A percentile compares a stretch with the other conserved stretches of the same genome.
These are phyloP conservation scores for Lactarius evosmus DNA, from an alignment of 768 basidiomycete genomes.

Conservation along the genomic window DNA sequence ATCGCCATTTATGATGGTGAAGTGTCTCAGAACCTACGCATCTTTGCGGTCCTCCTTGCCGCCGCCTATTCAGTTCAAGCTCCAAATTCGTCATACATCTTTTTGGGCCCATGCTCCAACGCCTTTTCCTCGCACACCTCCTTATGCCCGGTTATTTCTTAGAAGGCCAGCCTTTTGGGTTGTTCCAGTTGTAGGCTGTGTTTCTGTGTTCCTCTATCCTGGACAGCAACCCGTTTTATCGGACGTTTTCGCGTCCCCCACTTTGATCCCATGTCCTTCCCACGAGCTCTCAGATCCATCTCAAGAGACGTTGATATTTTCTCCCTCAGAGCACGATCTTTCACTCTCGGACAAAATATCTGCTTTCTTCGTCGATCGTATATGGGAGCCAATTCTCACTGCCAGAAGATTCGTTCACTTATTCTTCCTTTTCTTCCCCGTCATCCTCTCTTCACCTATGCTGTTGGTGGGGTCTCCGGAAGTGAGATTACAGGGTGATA, in stretches of 20 bases:
- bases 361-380: constrained; percentile 48
- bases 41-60: constrained; percentile 18
- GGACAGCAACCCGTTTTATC: constrained; percentile 42
- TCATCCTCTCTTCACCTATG: constrained; percentile 81
- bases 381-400: constrained; percentile 87
- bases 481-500: constrained; percentile 60
- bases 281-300: constrained; percentile 16
- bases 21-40: constrained; percentile 32
- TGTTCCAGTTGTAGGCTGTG: constrained; percentile 54
- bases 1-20: constrained; percentile 28
- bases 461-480: constrained; percentile 63
- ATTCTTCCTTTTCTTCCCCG: constrained; percentile 80
- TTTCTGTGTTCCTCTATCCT: constrained; percentile 49
- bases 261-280: constrained; percentile 44
- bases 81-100: constrained; percentile 33
- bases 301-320: constrained; percentile 47
- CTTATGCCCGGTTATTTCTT: constrained; percentile 32
- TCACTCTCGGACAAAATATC: constrained; percentile 46
- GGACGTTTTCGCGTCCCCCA: constrained; percentile 49
- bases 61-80: neutral
- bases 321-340: constrained; percentile 61
- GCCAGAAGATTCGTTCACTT: constrained; percentile 80
- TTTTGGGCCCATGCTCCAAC: constrained; percentile 26
- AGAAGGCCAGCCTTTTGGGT: constrained; percentile 46
- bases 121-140: constrained; percentile 39